Conservation (phyloP, 169 alveolate species). For the Babesia sp. region DNA sequence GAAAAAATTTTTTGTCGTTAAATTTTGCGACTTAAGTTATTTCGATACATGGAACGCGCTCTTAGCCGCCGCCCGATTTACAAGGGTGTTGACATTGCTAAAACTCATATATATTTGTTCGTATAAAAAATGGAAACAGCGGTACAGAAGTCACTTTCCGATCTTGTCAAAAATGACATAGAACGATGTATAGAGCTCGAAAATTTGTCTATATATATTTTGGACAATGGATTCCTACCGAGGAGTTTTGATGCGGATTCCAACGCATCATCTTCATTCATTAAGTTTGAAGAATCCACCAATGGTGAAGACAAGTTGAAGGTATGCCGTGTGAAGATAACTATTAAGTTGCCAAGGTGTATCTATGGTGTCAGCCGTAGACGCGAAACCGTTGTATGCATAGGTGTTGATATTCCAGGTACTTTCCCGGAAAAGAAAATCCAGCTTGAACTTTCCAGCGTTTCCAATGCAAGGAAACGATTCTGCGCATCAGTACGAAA, state of each 20-base stretch:
- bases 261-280: neutral
- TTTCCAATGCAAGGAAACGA: slow-evolving; percentile 23
- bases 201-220: slow-evolving; percentile 23
- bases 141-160: no score
- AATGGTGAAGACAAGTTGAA: neutral
- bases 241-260: slow-evolving; percentile 19
- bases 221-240: slow-evolving; percentile 42
- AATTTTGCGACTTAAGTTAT: no score
- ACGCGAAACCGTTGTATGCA: slow-evolving; percentile 30
- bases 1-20: no score
- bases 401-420: slow-evolving; percentile 33
- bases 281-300: slow-evolving; percentile 44
- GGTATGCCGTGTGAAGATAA: slow-evolving; percentile 27
- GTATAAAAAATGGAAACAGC: no score
- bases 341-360: slow-evolving; percentile 17
- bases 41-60: no score
- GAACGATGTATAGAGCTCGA: slow-evolving; percentile 19
- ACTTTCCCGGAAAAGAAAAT: slow-evolving; percentile 24
- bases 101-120: no score
- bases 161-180: slow-evolving; percentile 21
- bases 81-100: no score
- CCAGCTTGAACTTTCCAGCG: slow-evolving; percentile 7
- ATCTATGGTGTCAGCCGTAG: slow-evolving; percentile 27
- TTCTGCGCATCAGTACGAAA: slow-evolving; percentile 1
- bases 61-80: no score